A percentile compares a stretch with the other conserved stretches of the same genome.
phyloP scores from a whole-genome alignment of 352 stramenopile species.

The Globisporangium acanthophoron region DNA sequence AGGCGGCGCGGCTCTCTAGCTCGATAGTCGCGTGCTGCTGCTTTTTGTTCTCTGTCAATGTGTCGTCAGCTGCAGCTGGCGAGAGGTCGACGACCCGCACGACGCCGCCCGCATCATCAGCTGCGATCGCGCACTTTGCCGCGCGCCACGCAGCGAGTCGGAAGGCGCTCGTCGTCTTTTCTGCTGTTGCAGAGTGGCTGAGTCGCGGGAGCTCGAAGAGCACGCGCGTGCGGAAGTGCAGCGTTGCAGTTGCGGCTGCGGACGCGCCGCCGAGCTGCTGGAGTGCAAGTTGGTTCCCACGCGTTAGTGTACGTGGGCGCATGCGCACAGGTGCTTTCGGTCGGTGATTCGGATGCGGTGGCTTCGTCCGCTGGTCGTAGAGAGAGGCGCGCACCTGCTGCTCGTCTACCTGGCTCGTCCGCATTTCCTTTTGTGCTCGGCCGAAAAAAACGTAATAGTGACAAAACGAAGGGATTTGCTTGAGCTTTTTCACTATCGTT shows the following conservation, averaged over 20 bases:
- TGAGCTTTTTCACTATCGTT: too few species aligned
- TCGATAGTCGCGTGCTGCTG: constrained; percentile 7
- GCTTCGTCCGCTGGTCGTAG: too few species aligned
- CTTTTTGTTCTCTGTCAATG: neutral
- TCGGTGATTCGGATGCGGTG: too few species aligned
- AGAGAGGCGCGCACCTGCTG: too few species aligned
- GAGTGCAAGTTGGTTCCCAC: too few species aligned
- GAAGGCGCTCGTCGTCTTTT: neutral
- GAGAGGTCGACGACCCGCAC: neutral
- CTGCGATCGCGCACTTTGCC: neutral
- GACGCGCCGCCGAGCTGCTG: too few species aligned
- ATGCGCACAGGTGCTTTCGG: too few species aligned
- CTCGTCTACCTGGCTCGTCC: too few species aligned
- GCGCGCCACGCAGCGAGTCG: neutral
- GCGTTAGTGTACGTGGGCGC: too few species aligned
- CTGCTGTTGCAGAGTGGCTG: neutral
- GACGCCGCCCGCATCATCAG: neutral
- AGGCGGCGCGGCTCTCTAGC: constrained; percentile 12
- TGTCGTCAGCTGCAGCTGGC: neutral
- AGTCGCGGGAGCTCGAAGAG: neutral
- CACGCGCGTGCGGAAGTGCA: neutral
- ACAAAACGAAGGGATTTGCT: too few species aligned
- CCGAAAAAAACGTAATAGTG: too few species aligned
- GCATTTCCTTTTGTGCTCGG: too few species aligned
- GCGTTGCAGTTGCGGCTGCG: neutral